A percentile compares a stretch with the other conserved stretches of the same genome.
Conservation (phyloP, 2,329 filamentous ascomycete genomes). For the Aspergillus aculeatus region DNA sequence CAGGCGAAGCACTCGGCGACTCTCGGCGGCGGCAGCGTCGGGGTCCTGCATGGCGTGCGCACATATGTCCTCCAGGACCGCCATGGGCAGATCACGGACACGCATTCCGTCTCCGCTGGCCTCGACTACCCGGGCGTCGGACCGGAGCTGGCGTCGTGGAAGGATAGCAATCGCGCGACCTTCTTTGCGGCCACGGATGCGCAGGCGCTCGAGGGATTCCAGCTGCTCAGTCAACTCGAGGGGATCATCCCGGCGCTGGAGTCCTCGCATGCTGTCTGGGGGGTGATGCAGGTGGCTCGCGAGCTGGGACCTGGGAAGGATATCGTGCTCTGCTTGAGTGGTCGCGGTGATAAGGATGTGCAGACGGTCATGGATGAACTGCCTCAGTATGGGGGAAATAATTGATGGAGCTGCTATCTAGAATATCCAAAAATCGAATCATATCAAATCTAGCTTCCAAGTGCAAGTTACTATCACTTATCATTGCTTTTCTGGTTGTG, state of each 20-base stretch:
- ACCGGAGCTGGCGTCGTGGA: constrained; percentile 86
- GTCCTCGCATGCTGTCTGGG: constrained; percentile 84
- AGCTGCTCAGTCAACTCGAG: constrained; percentile 77
- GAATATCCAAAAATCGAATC: no score
- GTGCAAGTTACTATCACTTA: background rate
- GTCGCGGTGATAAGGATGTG: constrained; percentile 93
- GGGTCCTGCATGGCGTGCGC: constrained; percentile 90
- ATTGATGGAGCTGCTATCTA: constrained; percentile 55
- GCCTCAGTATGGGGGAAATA: constrained; percentile 77
- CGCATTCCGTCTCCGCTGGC: constrained; percentile 89
- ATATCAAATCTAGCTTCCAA: no score
- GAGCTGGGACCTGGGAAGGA: constrained; percentile 81
- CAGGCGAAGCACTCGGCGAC: constrained; percentile 86
- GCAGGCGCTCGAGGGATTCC: constrained; percentile 82
- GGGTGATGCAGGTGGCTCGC: constrained; percentile 83
- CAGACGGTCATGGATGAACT: constrained; percentile 92
- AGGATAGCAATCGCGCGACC: constrained; percentile 76
- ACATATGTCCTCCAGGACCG: constrained; percentile 90
- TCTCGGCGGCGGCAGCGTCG: constrained; percentile 75
- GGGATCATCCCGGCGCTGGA: constrained; percentile 95
- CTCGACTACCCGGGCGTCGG: constrained; percentile 95
- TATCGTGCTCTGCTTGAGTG: constrained; percentile 86
- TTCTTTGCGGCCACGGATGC: constrained; percentile 87
- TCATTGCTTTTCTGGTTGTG: no score
- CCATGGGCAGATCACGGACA: constrained; percentile 85